A percentile compares a stretch with the other conserved stretches of the same genome.
Evolutionary conservation across 805 yeast genomes (phyloP).

Genomic region (Tetrapisispora arboricola): DNA sequence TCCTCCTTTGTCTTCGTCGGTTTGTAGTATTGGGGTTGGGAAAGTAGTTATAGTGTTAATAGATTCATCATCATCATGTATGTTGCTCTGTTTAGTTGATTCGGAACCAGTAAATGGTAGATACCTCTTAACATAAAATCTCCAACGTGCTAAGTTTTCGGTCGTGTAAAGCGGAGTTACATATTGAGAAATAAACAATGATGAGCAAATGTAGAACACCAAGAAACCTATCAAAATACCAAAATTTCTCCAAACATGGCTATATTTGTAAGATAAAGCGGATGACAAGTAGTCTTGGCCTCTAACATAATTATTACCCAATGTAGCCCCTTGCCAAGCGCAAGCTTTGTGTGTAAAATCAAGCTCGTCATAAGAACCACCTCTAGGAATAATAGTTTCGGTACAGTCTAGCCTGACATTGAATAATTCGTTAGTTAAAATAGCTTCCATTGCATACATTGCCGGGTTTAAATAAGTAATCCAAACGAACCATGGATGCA

Average conservation of each 20-base stretch:
- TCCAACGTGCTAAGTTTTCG: constrained; percentile 9
- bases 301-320: constrained; percentile 41
- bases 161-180: constrained; percentile 19
- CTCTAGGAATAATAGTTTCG: constrained; percentile 48
- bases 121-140: constrained; percentile 1
- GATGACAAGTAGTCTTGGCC: constrained; percentile 46
- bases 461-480: constrained; percentile 49
- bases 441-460: constrained; percentile 48
- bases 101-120: constrained; percentile 1
- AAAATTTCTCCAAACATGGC: constrained; percentile 70
- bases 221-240: constrained; percentile 51
- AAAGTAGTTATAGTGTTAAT: constrained; percentile 5
- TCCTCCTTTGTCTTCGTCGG: constrained; percentile 3
- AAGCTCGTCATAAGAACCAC: constrained; percentile 39
- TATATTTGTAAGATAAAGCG: constrained; percentile 40
- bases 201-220: constrained; percentile 27
- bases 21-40: constrained; percentile 8
- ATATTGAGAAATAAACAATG: constrained; percentile 27
- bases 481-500: constrained; percentile 71
- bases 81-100: not conserved
- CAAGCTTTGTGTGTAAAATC: constrained; percentile 38
- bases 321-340: constrained; percentile 47
- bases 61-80: not conserved
- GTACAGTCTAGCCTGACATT: constrained; percentile 45
- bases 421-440: constrained; percentile 58